Evolutionary conservation across 306 rosid genomes (phyloP).

Genomic region (Alnus glutinosa): DNA sequence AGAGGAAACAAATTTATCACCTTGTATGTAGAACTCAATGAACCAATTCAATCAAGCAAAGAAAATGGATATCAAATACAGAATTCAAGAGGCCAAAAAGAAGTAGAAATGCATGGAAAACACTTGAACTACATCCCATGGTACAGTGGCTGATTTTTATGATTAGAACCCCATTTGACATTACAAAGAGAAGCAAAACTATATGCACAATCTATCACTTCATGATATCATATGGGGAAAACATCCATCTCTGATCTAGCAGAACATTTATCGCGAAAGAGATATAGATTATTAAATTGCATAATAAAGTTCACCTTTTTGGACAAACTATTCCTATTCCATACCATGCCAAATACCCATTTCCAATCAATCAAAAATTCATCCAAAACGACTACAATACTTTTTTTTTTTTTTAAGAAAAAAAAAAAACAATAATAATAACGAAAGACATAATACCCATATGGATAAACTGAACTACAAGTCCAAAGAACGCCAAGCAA

Average conservation of each 20-base stretch:
- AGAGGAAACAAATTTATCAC: no score
- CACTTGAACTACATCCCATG: background rate
- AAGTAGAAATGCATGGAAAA: background rate
- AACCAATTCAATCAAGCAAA: background rate
- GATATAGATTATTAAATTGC: background rate
- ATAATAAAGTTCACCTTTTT: background rate
- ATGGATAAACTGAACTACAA: background rate
- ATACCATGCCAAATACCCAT: conserved; percentile 21
- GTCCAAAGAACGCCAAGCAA: background rate
- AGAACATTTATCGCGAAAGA: conserved; percentile 4
- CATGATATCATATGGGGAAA: background rate
- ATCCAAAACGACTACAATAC: background rate
- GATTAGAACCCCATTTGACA: background rate
- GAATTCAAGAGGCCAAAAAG: background rate
- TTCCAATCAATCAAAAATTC: conserved; percentile 28
- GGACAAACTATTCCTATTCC: conserved; percentile 5
- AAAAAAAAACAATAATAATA: background rate
- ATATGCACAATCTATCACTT: background rate
- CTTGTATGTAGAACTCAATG: no score
- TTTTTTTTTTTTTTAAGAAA: no score
- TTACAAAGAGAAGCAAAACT: background rate
- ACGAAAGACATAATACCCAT: conserved; percentile 6
- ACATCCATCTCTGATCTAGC: conserved; percentile 6
- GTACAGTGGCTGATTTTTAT: background rate
- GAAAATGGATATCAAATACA: background rate